phyloP scores from a whole-genome alignment of 257 asterid species.

The Nyctanthes arbortristis region DNA sequence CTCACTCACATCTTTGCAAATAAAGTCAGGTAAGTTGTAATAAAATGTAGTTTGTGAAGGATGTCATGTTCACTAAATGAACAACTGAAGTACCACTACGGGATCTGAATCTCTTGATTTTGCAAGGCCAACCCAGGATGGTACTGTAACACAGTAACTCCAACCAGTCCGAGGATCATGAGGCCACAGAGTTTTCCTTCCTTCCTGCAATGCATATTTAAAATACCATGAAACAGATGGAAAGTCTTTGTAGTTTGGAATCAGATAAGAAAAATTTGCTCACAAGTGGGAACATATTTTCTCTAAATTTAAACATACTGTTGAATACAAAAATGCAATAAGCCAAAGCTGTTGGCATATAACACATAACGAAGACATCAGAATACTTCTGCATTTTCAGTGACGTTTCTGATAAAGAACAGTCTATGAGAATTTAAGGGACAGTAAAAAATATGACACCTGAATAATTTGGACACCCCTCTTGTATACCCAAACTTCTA shows the following conservation, averaged over 20 bases:
- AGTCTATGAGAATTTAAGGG: constrained; percentile 9
- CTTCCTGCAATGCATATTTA: constrained; percentile 67
- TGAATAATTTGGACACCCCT: neutral
- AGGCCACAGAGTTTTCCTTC: constrained; percentile 63
- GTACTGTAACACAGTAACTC: constrained; percentile 75
- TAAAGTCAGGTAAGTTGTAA: too few species aligned
- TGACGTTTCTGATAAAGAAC: constrained; percentile 18
- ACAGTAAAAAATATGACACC: constrained; percentile 4
- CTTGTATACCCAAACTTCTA: constrained; percentile 13
- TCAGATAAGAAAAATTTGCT: too few species aligned
- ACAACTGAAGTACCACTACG: constrained; percentile 50
- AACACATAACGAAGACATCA: neutral
- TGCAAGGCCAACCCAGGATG: constrained; percentile 61
- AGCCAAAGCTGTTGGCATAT: neutral
- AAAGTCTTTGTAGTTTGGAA: too few species aligned
- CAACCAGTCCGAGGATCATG: constrained; percentile 65
- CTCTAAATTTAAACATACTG: constrained; percentile 7
- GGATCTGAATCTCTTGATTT: constrained; percentile 54
- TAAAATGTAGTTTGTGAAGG: constrained; percentile 8
- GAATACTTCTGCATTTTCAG: constrained; percentile 10
- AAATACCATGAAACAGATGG: too few species aligned
- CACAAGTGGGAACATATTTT: neutral
- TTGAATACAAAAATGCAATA: constrained; percentile 4
- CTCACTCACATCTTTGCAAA: too few species aligned
- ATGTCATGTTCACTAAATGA: constrained; percentile 11